Base-by-base conservation (phyloP, 108 stramenopile species). In the Skeletonema tropicum region DNA sequence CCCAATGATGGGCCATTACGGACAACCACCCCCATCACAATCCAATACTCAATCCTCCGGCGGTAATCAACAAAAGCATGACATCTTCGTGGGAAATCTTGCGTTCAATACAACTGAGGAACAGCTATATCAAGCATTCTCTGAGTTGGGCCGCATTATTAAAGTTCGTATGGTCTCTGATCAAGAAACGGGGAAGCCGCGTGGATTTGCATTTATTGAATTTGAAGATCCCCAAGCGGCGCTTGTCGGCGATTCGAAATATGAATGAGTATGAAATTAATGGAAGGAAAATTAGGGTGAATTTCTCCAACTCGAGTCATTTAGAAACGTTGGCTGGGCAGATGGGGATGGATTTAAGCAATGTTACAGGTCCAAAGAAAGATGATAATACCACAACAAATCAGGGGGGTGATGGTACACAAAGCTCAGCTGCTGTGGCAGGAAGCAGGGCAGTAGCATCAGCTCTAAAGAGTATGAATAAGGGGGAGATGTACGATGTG, bases 161-260 rank as follows among this genome's bases (percentile, higher is more conserved):
- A 93, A 91, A 70, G 93, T 98, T 0, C 83, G 97, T 30, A 86
- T 98, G 83, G 96, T 97, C 23, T 88, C 93, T 25, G 97, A 99
- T 79, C 74, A 83, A 19, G 97, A 97, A 60, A 97, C 98, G 13
- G 97, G 97, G 19, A 97, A 94, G 62, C 94, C 96, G 11, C 86
- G 96, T 36, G 98, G 98, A 3, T 99, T 94, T 82, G 97, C 96
- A 32, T 99, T 99, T 83, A 92, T 99, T 30, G 98, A 99, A 76
- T 99, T 94, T 76, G 93, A 95, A 71, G 97, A 99, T 71, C 94
- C 97, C 6, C 94, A 97, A 64, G 94, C 95, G 17, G 98, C 97
- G 1, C n/a, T 77, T 99, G 60, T 85, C 83, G 72, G 97, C 98
- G 0, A 99, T 99, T 81, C 88, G 96, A 7, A 97, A 99, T 75